These are phyloP conservation scores for Penicillium coprophilum DNA, from an alignment of 495 filamentous ascomycete species.

Conservation along the genomic window DNA sequence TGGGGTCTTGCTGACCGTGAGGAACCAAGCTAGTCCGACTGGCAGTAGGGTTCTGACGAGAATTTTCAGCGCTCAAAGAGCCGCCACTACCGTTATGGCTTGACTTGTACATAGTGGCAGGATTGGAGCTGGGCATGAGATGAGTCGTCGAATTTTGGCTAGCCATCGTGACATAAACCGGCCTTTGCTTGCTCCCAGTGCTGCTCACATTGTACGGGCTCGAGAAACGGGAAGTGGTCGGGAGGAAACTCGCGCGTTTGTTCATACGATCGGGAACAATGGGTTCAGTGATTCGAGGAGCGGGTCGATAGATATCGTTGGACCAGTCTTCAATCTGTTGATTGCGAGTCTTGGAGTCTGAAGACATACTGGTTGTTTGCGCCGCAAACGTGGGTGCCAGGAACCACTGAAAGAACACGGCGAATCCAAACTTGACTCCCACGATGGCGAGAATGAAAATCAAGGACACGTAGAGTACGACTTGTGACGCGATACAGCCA, in stretches of 20 bases:
- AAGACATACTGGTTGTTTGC: conserved; percentile 64
- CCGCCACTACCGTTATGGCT: conserved; percentile 66
- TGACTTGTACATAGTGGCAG: conserved; percentile 64
- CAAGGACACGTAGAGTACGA: conserved; percentile 93
- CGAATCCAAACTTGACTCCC: conserved; percentile 81
- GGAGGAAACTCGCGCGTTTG: conserved; percentile 78
- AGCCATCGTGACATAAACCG: conserved; percentile 87
- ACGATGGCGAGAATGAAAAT: conserved; percentile 93
- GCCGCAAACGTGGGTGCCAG: conserved; percentile 79
- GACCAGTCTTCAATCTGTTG: conserved; percentile 98
- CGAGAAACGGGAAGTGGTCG: conserved; percentile 90
- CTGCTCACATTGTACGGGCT: conserved; percentile 80
- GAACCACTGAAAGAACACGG: conserved; percentile 94
- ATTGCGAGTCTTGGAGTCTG: conserved; percentile 75
- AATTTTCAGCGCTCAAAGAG: conserved; percentile 47
- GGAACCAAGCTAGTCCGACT: conserved; percentile 55
- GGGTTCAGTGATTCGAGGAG: conserved; percentile 73
- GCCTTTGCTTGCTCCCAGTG: conserved; percentile 44
- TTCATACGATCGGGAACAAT: conserved; percentile 63
- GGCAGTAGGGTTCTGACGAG: conserved; percentile 39
- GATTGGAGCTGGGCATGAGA: conserved; percentile 60
- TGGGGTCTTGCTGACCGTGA: conserved; percentile 37
- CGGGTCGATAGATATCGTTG: conserved; percentile 93
- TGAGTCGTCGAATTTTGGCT: conserved; percentile 82
- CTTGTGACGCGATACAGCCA: conserved; percentile 95